A percentile compares a stretch with the other conserved stretches of the same genome.
Evolutionary conservation across 176 grass and related monocot species (phyloP).

Genomic region (Musa beccarii): DNA sequence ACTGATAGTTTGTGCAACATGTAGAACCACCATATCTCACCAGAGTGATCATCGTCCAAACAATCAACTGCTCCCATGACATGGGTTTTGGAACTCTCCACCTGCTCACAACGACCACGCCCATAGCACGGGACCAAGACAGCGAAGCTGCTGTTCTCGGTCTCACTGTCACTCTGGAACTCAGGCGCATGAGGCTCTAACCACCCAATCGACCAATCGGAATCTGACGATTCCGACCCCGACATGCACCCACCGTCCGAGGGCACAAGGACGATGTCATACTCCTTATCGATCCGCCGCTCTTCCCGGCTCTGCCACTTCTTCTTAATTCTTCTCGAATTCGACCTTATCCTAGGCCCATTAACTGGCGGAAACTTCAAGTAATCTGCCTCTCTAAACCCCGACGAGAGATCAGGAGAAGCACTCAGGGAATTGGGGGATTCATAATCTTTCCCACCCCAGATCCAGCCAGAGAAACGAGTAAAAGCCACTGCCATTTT

Average conservation of each 20-base stretch:
- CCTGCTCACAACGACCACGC: constrained; percentile 11
- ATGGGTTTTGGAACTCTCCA: constrained; percentile 13
- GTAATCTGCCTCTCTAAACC: constrained; percentile 3
- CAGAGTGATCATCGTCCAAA: constrained; percentile 9
- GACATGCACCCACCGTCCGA: constrained; percentile 20
- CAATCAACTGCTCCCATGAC: not conserved
- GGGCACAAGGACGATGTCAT: constrained; percentile 17
- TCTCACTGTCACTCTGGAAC: constrained; percentile 12
- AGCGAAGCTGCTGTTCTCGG: constrained; percentile 10
- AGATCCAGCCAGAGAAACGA: constrained; percentile 21
- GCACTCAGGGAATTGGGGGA: constrained; percentile 9
- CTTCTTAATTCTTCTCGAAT: constrained; percentile 12
- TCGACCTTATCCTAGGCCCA: constrained; percentile 16
- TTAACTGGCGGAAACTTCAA: constrained; percentile 15
- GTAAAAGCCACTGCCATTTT: constrained; percentile 25
- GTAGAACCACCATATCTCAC: not conserved
- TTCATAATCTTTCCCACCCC: constrained; percentile 16
- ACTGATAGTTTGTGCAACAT: not conserved
- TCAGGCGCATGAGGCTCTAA: constrained; percentile 15
- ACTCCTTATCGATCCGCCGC: constrained; percentile 17
- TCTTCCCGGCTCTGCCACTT: constrained; percentile 22
- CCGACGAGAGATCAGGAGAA: constrained; percentile 7
- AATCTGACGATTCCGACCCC: constrained; percentile 14
- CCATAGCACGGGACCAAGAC: constrained; percentile 20
- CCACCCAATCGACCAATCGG: constrained; percentile 23